Percentiles rank a stretch among this genome's conserved stretches.
Conservation (phyloP, 768 basidiomycete genomes). For the Phaffia tasmanica region DNA sequence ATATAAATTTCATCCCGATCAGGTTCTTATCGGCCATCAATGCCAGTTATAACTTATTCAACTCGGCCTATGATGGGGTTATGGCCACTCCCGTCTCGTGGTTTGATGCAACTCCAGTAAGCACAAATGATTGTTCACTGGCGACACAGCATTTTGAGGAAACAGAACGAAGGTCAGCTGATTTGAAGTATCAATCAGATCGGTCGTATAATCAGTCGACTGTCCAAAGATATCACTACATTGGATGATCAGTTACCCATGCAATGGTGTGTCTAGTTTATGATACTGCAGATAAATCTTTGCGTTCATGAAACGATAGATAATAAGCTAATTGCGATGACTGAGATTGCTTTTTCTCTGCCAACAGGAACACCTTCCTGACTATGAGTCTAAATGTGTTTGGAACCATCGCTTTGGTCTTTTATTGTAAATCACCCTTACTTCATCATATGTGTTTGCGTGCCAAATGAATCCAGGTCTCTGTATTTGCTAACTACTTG, state of each 20-base stretch:
- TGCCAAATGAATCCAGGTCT: too few species aligned
- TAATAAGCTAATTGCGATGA: background rate
- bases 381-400: constrained; percentile 11
- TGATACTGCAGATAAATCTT: background rate
- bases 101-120: constrained; percentile 8
- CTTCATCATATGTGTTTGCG: too few species aligned
- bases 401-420: constrained; percentile 18
- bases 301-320: background rate
- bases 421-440: constrained; percentile 6
- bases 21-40: constrained; percentile 30
- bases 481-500: too few species aligned
- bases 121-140: background rate
- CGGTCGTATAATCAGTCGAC: constrained; percentile 35
- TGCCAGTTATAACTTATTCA: constrained; percentile 47
- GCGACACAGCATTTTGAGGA: too few species aligned
- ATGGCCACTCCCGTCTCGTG: constrained; percentile 41
- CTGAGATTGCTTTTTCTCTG: background rate
- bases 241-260: constrained; percentile 33
- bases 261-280: background rate
- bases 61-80: constrained; percentile 47
- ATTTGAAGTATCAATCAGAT: constrained; percentile 41
- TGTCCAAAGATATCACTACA: constrained; percentile 37
- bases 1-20: too few species aligned
- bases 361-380: constrained; percentile 6
- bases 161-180: too few species aligned